These are phyloP conservation scores for Apostasia ramifera DNA, from an alignment of 106 monocot species.

Conservation along the genomic window DNA sequence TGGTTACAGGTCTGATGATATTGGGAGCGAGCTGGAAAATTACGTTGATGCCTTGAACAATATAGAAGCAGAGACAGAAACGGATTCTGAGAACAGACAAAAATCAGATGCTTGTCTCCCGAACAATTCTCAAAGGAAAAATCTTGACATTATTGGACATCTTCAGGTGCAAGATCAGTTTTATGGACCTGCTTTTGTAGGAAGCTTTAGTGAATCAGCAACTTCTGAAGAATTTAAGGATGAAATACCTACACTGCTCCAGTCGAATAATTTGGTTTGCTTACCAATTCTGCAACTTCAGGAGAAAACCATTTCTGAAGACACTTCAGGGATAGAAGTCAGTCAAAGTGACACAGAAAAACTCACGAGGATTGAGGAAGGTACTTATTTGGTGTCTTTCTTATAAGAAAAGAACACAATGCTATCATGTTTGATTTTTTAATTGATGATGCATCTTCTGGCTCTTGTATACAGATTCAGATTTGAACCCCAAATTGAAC, in stretches of 20 bases:
- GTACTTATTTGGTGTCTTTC: constrained; percentile 14
- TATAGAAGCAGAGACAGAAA: constrained; percentile 65
- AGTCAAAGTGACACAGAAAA: constrained; percentile 4
- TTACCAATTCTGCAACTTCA: constrained; percentile 7
- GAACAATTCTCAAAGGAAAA: constrained; percentile 3
- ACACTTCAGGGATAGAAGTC: constrained; percentile 1
- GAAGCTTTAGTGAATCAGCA: constrained; percentile 1
- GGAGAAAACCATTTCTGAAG: constrained; percentile 1
- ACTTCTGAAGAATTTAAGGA: constrained; percentile 1
- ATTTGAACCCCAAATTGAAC: constrained; percentile 10
- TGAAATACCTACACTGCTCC: not conserved
- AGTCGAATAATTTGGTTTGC: constrained; percentile 11
- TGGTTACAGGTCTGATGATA: constrained; percentile 56
- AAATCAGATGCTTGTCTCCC: constrained; percentile 15
- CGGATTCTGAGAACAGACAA: constrained; percentile 40
- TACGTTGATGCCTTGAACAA: constrained; percentile 79
- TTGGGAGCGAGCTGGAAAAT: constrained; percentile 70
- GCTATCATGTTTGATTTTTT: constrained; percentile 2
- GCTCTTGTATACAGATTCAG: constrained; percentile 17
- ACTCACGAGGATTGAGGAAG: constrained; percentile 8
- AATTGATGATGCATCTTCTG: constrained; percentile 10
- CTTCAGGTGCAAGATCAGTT: constrained; percentile 7
- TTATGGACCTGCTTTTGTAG: constrained; percentile 14
- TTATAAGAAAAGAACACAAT: constrained; percentile 5
- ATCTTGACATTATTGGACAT: constrained; percentile 9